These are phyloP conservation scores for Pseudozyma pruni DNA, from an alignment of 1,284 basidiomycete species.

Conservation along the genomic window DNA sequence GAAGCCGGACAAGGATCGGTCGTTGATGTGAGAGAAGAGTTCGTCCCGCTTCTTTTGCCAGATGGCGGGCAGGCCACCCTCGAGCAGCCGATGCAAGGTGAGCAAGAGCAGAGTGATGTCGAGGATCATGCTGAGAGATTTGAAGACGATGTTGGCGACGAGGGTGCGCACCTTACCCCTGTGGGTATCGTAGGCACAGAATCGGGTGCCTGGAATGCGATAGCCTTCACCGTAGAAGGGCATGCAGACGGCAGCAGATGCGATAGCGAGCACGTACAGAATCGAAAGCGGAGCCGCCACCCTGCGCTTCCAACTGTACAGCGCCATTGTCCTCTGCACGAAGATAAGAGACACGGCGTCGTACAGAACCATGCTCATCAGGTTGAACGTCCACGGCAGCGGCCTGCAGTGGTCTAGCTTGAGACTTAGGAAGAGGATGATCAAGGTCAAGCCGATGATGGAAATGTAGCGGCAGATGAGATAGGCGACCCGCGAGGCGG, in stretches of 20 bases:
- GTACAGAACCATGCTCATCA: conserved; percentile 24
- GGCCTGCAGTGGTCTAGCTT: conserved; percentile 26
- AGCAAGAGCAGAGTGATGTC: conserved; percentile 37
- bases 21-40: conserved; percentile 11
- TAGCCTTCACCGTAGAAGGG: conserved; percentile 37
- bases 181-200: conserved; percentile 38
- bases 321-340: conserved; percentile 40
- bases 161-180: conserved; percentile 12
- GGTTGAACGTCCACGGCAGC: conserved; percentile 27
- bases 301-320: conserved; percentile 31
- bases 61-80: conserved; percentile 33
- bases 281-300: conserved; percentile 26
- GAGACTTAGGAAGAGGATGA: conserved; percentile 21
- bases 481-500: conserved; percentile 35
- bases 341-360: conserved; percentile 35
- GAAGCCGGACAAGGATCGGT: conserved; percentile 26
- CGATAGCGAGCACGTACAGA: conserved; percentile 21
- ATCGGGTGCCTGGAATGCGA: conserved; percentile 26
- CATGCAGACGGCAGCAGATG: conserved; percentile 11
- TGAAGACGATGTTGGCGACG: conserved; percentile 27
- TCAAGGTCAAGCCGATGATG: conserved; percentile 10
- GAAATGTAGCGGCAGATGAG: conserved; percentile 29
- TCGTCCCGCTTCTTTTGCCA: conserved; percentile 16
- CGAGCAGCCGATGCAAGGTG: conserved; percentile 41
- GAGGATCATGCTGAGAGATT: conserved; percentile 23